A percentile compares a stretch with the other conserved stretches of the same genome.
These are phyloP conservation scores for Neurospora sp. DNA, from an alignment of 495 filamentous ascomycete species.

Conservation along the genomic window DNA sequence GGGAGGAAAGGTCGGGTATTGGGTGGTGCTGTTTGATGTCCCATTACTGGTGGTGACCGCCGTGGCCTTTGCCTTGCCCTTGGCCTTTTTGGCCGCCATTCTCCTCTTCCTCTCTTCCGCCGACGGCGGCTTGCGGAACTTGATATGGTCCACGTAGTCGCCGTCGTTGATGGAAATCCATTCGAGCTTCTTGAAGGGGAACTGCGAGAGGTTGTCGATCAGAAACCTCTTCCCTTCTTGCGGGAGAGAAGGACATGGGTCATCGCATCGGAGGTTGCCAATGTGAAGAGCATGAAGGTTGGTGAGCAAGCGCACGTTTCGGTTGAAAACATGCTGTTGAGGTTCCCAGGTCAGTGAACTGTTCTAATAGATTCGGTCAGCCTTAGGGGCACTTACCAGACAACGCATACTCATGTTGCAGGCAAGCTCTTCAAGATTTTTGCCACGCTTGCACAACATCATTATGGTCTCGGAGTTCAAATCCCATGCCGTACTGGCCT, in stretches of 20 bases:
- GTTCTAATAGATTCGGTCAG: background rate
- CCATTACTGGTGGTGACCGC: background rate
- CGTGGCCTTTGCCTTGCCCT: slow-evolving; percentile 13
- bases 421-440: slow-evolving; percentile 42
- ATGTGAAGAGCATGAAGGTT: slow-evolving; percentile 45
- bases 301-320: slow-evolving; percentile 34
- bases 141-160: slow-evolving; percentile 31
- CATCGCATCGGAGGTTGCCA: slow-evolving; percentile 38
- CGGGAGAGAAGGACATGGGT: slow-evolving; percentile 38
- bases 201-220: slow-evolving; percentile 42
- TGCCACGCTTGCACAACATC: slow-evolving; percentile 38
- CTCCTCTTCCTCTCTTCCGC: background rate
- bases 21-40: background rate
- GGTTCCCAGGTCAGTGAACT: background rate
- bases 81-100: slow-evolving; percentile 2
- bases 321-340: slow-evolving; percentile 42
- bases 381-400: slow-evolving; percentile 34
- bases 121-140: slow-evolving; percentile 14
- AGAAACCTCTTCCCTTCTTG: slow-evolving; percentile 41
- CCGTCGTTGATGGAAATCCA: slow-evolving; percentile 41
- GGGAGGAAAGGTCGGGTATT: slow-evolving; percentile 13
- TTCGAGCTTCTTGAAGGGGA: slow-evolving; percentile 40
- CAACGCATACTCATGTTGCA: slow-evolving; percentile 37
- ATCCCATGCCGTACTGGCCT: slow-evolving; percentile 43
- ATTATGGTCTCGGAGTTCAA: slow-evolving; percentile 38